Conservation (phyloP, 2,329 filamentous ascomycete genomes). For the Aspergillus sergii region DNA sequence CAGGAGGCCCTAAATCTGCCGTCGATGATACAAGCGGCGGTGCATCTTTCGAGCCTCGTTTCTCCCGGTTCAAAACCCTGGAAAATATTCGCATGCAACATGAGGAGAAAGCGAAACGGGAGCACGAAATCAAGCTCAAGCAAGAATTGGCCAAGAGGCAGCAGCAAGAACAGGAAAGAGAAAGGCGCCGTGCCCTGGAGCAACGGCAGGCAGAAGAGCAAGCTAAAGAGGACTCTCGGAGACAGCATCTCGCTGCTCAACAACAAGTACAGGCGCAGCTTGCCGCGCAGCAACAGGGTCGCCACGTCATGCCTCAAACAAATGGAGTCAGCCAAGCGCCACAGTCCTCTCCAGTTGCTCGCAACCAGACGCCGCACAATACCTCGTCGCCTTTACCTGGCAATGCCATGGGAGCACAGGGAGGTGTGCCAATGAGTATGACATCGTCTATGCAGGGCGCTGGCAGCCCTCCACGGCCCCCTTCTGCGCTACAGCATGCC, state of each 20-base stretch:
- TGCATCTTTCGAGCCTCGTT: slow-evolving; percentile 78
- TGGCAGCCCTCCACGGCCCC: slow-evolving; percentile 49
- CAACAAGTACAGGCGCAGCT: slow-evolving; percentile 50
- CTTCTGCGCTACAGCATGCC: slow-evolving; percentile 50
- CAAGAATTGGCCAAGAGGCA: slow-evolving; percentile 53
- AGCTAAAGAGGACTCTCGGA: slow-evolving; percentile 42
- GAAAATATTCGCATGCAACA: slow-evolving; percentile 80
- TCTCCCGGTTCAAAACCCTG: slow-evolving; percentile 89
- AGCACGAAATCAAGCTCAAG: slow-evolving; percentile 51
- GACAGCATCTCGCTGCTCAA: slow-evolving; percentile 48
- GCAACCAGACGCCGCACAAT: slow-evolving; percentile 50
- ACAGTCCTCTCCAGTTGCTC: slow-evolving; percentile 50
- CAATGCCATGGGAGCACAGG: slow-evolving; percentile 41
- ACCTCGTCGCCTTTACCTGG: slow-evolving; percentile 49
- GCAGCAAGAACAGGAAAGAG: slow-evolving; percentile 51
- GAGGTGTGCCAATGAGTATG: slow-evolving; percentile 48
- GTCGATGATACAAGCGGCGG: slow-evolving; percentile 74
- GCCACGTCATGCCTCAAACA: slow-evolving; percentile 53
- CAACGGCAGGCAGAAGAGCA: slow-evolving; percentile 49
- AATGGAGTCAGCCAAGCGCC: slow-evolving; percentile 46
- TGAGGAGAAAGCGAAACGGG: slow-evolving; percentile 64
- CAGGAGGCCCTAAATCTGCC: slow-evolving; percentile 61
- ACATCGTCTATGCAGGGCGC: slow-evolving; percentile 49
- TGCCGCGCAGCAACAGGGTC: slow-evolving; percentile 51
- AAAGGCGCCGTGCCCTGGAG: slow-evolving; percentile 50